Base-by-base conservation (phyloP, 768 basidiomycete genomes). In the Boletellus emodensis region DNA sequence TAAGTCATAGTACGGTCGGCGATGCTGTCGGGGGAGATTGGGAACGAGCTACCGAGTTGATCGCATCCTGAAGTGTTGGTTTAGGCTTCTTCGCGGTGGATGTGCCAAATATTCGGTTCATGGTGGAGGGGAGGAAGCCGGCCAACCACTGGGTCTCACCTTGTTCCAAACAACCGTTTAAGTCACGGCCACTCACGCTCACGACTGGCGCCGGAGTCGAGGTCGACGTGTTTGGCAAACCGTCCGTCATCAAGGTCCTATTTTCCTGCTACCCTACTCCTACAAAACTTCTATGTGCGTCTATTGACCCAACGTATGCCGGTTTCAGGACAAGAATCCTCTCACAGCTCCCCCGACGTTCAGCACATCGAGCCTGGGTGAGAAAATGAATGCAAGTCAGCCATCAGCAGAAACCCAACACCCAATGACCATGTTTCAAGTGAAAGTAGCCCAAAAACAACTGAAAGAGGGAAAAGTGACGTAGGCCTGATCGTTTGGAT, bases 331-430 rank as follows among this genome's bases (percentile, higher is more conserved):
- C 58, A 96, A 71, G 74, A 96, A 95, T 0, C 94, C 94, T 53
- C 89, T 79, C 48, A 97, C 85, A 1, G 93, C 94, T 2, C 93
- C 87, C 9, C 93, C 93, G 0, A 97, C 91, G 60, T 92, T 94
- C 53, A 86, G 74, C 9, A 90, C 83, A 63, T 96, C 94, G 58
- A 96, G 73, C 64, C 85, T 87, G 60, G 6, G 52, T 28, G 45
- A 39, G 10, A 38, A 49, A 26, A 7, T 26, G 24, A 26, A 22
- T 40, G 41, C 40, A 47, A 17, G 51, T 65, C 48, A 60, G 62
- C 22, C 8, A 32, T 43, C 30, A 32, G 17, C 13, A 30, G 15
- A 7, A 32, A 30, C 8, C 7, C 17, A n/a, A 33, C 17, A 35
- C 43, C 20, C 10, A 32, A 30, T n/a, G 9, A 32, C 15, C 18